These are phyloP conservation scores for Piper betle DNA, from an alignment of 164 flowering plant species.

Conservation along the genomic window DNA sequence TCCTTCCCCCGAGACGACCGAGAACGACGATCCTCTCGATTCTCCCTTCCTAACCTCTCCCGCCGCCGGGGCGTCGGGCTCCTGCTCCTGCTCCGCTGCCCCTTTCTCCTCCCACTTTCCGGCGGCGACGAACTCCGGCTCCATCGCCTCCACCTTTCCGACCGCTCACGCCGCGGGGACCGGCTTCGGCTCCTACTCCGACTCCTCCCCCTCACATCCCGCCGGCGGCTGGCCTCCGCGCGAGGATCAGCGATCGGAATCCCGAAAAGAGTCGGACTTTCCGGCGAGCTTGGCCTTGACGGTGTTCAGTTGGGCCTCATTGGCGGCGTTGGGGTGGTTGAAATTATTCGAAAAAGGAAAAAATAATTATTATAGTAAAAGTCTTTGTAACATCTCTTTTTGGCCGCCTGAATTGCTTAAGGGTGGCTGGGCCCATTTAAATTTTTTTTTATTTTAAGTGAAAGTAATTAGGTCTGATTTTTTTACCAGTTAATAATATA, in stretches of 20 bases:
- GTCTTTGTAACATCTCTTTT: too few species aligned
- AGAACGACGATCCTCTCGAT: conserved; percentile 9
- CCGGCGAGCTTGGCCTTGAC: conserved; percentile 67
- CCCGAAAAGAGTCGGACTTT: conserved; percentile 9
- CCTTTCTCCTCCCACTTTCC: conserved; percentile 9
- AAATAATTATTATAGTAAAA: too few species aligned
- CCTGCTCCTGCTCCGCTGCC: conserved; percentile 24
- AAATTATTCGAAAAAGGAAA: too few species aligned
- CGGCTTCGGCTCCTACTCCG: neutral
- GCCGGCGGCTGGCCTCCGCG: conserved; percentile 1
- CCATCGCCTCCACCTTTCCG: conserved; percentile 9
- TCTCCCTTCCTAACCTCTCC: conserved; percentile 14
- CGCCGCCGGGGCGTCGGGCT: conserved; percentile 19
- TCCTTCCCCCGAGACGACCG: conserved; percentile 1
- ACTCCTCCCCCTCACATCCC: too few species aligned
- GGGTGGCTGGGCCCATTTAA: too few species aligned
- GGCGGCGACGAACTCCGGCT: too few species aligned
- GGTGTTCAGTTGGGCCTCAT: conserved; percentile 33
- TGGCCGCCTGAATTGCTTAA: too few species aligned
- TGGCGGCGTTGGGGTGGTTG: conserved; percentile 12
- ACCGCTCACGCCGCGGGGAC: conserved; percentile 4
- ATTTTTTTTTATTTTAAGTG: too few species aligned
- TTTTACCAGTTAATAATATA: too few species aligned
- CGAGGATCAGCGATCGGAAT: neutral
- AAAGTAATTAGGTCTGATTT: too few species aligned